Evolutionary conservation across 345 rosid species (phyloP).

Genomic region (Eucalyptus marginata): DNA sequence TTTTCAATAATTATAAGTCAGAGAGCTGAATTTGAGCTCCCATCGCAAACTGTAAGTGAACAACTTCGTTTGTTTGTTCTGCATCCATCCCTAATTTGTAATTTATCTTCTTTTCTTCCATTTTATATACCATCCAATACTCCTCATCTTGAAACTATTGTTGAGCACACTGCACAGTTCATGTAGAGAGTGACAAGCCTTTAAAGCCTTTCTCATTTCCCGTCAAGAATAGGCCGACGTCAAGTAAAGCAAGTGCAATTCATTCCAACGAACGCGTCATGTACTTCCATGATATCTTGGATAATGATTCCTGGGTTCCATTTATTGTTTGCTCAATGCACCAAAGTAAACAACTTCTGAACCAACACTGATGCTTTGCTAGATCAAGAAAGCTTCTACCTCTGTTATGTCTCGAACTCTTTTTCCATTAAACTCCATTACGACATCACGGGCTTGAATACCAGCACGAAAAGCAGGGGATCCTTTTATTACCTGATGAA

Average conservation of each 20-base stretch:
- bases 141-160: not conserved
- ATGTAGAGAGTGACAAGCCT: not conserved
- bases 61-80: not conserved
- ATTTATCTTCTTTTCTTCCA: not conserved
- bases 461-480: not conserved
- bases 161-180: not conserved
- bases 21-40: not conserved
- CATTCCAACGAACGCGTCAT: not conserved
- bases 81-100: not conserved
- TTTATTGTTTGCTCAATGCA: not conserved
- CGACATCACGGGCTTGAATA: not conserved
- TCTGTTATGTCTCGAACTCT: not conserved
- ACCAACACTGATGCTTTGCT: not conserved
- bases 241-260: not conserved
- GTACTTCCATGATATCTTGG: not conserved
- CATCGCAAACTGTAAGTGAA: not conserved
- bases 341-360: not conserved
- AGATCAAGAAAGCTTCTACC: not conserved
- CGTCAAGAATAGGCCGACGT: not conserved
- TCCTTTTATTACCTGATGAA: not conserved
- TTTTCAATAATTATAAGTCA: not conserved
- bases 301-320: not conserved
- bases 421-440: accelerated
- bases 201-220: not conserved
- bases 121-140: not conserved